Evolutionary conservation across 768 basidiomycete genomes (phyloP).

Genomic region (Crassisporium funariophilum): DNA sequence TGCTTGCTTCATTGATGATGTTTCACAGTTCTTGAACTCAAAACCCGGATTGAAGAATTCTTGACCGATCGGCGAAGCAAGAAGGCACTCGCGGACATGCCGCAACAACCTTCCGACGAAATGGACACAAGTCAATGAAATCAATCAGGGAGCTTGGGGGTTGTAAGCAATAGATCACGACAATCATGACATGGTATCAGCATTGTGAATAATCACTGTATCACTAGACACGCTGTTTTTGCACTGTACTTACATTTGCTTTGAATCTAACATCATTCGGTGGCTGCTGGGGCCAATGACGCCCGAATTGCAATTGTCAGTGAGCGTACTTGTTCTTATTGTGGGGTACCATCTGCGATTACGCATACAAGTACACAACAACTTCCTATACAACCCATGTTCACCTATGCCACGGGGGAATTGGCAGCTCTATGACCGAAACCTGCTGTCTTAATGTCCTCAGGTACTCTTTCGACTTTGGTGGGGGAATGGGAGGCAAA

Average conservation of each 20-base stretch:
- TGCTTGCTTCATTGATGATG: conserved; percentile 8
- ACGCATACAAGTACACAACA: too few relatives aligned
- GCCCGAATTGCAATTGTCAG: too few relatives aligned
- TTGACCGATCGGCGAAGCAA: conserved; percentile 57
- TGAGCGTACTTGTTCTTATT: too few relatives aligned
- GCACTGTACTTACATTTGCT: conserved; percentile 10
- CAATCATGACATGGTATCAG: not conserved
- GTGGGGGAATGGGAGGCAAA: conserved; percentile 12
- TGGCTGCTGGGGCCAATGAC: too few relatives aligned
- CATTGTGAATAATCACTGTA: conserved; percentile 7
- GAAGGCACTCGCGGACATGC: conserved; percentile 22
- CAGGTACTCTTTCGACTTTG: conserved; percentile 8
- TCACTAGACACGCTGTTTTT: conserved; percentile 10
- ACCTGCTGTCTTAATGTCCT: conserved; percentile 4
- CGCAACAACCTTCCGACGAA: conserved; percentile 6
- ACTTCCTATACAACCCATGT: too few relatives aligned
- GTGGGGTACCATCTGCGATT: too few relatives aligned
- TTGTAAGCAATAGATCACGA: too few relatives aligned
- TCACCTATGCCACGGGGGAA: too few relatives aligned
- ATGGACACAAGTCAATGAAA: conserved; percentile 15
- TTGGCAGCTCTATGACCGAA: too few relatives aligned
- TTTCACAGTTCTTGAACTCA: conserved; percentile 63
- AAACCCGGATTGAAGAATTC: conserved; percentile 73
- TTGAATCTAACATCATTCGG: too few relatives aligned
- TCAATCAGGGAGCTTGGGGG: too few relatives aligned